Evolutionary conservation across 257 asterid genomes (phyloP).

Genomic region (Solanum neorickii): DNA sequence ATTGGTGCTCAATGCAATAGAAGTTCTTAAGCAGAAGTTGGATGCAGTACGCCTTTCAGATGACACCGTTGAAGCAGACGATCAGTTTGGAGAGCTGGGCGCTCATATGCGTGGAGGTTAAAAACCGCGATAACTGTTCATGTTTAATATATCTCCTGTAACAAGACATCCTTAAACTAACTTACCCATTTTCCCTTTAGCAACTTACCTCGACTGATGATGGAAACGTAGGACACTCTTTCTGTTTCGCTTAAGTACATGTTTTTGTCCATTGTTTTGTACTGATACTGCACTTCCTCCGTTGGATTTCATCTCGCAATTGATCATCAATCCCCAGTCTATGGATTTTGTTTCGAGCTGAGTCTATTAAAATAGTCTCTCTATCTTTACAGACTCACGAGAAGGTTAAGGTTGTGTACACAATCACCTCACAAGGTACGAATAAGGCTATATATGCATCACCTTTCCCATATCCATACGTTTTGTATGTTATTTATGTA

Average conservation of each 20-base stretch:
- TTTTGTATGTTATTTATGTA: too few species aligned
- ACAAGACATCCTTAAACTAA: background rate
- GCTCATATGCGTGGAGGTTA: conserved; percentile 99
- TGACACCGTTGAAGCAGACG: conserved; percentile 97
- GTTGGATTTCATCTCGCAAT: background rate
- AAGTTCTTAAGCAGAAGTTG: conserved; percentile 76
- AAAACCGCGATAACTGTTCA: conserved; percentile 1
- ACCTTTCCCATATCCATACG: background rate
- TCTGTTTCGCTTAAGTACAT: background rate
- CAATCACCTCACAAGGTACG: background rate
- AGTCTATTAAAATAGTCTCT: background rate
- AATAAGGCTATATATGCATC: too few species aligned
- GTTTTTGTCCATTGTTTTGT: background rate
- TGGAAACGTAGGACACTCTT: background rate
- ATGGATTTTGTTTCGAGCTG: background rate
- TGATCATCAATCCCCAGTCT: background rate
- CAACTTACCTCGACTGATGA: background rate
- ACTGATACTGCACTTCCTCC: background rate
- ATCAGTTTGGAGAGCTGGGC: conserved; percentile 95
- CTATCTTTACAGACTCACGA: background rate
- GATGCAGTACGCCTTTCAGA: conserved; percentile 94
- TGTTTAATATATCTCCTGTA: background rate
- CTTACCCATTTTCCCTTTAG: background rate
- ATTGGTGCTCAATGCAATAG: conserved; percentile 75
- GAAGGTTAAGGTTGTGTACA: background rate